Conservation (phyloP, 192 early-diverging fungal genomes). For the Haplosporangium gracile region DNA sequence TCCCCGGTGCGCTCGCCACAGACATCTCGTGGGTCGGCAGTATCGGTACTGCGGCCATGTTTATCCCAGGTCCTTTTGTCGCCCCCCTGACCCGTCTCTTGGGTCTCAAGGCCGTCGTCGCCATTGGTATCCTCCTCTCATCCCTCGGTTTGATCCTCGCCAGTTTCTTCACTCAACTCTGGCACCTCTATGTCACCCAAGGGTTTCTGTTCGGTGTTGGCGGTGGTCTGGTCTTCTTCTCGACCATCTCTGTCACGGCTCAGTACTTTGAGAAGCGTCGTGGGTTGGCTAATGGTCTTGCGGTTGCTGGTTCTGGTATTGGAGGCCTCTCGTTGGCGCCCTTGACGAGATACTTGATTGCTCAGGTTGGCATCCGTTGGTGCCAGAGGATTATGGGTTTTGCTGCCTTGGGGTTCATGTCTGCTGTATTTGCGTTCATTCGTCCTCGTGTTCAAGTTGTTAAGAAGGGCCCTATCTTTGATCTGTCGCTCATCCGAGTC, state of each 20-base stretch:
- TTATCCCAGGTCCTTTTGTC: conserved; percentile 57
- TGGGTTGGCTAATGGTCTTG: conserved; percentile 74
- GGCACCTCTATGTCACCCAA: conserved; percentile 76
- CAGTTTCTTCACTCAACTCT: conserved; percentile 73
- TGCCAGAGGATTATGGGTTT: conserved; percentile 55
- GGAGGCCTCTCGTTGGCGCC: conserved; percentile 76
- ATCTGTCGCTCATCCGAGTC: conserved; percentile 54
- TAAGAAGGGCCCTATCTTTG: conserved; percentile 53
- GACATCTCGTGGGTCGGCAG: conserved; percentile 55
- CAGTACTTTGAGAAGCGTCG: conserved; percentile 76
- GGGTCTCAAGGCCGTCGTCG: conserved; percentile 40
- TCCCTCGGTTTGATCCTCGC: conserved; percentile 70
- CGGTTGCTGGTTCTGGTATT: conserved; percentile 78
- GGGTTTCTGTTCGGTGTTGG: conserved; percentile 76
- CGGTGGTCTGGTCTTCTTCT: conserved; percentile 71
- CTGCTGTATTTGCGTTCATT: conserved; percentile 53
- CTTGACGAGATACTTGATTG: conserved; percentile 51
- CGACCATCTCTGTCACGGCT: conserved; percentile 71
- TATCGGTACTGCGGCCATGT: conserved; percentile 62
- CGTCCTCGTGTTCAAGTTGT: conserved; percentile 44
- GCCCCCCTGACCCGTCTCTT: conserved; percentile 47
- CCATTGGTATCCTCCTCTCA: conserved; percentile 52
- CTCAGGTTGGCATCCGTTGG: conserved; percentile 51
- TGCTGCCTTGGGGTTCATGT: conserved; percentile 51
- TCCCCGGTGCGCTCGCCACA: conserved; percentile 32